A percentile compares a stretch with the other conserved stretches of the same genome.
Conservation (phyloP, 495 filamentous ascomycete genomes). For the Xylaria flabelliformis region DNA sequence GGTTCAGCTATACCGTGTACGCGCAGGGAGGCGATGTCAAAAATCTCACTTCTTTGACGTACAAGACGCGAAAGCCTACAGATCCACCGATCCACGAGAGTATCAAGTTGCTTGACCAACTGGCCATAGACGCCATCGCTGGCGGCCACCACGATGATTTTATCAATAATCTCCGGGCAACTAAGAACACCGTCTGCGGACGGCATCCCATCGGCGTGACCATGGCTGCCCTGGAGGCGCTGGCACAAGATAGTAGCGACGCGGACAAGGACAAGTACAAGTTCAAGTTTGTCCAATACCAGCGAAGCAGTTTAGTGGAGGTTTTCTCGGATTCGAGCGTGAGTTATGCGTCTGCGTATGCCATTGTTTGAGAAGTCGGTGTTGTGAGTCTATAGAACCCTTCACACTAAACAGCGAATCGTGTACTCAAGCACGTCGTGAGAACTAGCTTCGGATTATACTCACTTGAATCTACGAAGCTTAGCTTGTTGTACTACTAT, state of each 20-base stretch:
- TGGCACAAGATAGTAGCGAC: constrained; percentile 48
- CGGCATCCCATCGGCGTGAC: constrained; percentile 94
- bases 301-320: constrained; percentile 81
- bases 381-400: constrained; percentile 8
- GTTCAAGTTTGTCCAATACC: constrained; percentile 90
- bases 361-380: constrained; percentile 53
- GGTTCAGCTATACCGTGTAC: constrained; percentile 89
- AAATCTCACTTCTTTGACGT: constrained; percentile 31
- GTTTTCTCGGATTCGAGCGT: constrained; percentile 83
- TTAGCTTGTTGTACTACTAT: background rate
- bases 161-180: constrained; percentile 68
- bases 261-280: constrained; percentile 61
- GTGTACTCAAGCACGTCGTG: constrained; percentile 15
- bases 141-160: constrained; percentile 74
- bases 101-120: constrained; percentile 79
- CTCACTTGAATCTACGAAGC: constrained; percentile 13
- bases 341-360: constrained; percentile 89
- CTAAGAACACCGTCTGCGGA: constrained; percentile 93
- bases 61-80: constrained; percentile 39
- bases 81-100: constrained; percentile 79
- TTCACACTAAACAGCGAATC: constrained; percentile 28
- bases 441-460: constrained; percentile 6
- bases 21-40: constrained; percentile 55
- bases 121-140: constrained; percentile 83
- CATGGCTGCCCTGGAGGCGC: constrained; percentile 81